Base-by-base conservation (phyloP, 495 filamentous ascomycete species). In the Acidomyces sp. region DNA sequence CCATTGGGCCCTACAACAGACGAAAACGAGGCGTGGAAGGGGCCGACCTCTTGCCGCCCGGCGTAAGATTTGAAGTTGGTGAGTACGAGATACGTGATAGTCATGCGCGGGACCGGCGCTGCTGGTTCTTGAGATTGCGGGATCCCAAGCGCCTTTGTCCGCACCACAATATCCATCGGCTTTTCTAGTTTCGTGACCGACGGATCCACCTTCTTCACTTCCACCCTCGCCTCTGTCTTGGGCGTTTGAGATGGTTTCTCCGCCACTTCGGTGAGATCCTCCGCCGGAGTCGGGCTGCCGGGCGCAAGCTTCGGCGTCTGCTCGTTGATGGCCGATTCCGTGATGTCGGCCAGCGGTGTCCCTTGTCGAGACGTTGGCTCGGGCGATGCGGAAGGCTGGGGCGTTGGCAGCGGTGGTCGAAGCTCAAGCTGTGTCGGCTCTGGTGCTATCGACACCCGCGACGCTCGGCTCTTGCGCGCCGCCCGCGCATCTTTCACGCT, bases 21-120 rank as follows among this genome's bases (percentile, higher is more conserved):
- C n/a, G 92, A 94, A 59, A 97, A 97, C 0, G 90, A 97, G 12
- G 82, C 68, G 62, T 97, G 90, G 57, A 97, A 97, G 0, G 90
- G 90, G 4, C 90, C 90, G 43, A 97, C 90, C 62, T 93, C 78
- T 58, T 96, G 90, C 49, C 79, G 69, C 11, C 90, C 90, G 31
- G 90, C 90, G 60, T 97, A 97, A 58, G 86, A 94, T 68, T 97
- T 97, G 71, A 97, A 97, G 59, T 97, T 96, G 40, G 70, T 85
- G 28, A 97, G 68, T 41, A 90, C 73, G 36, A 97, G 62, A 48
- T 90, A 81, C 19, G 82, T 85, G 45, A 97, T 94, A 37, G 95
- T 86, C 45, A 87, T 81, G 38, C 90, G 78, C 43, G 81, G 61
- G 55, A 83, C 88, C 11, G 86, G 81, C 2, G 70, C 82, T 5